Evolutionary conservation across 495 filamentous ascomycete species (phyloP).

Genomic region (Aspergillus ostianus): DNA sequence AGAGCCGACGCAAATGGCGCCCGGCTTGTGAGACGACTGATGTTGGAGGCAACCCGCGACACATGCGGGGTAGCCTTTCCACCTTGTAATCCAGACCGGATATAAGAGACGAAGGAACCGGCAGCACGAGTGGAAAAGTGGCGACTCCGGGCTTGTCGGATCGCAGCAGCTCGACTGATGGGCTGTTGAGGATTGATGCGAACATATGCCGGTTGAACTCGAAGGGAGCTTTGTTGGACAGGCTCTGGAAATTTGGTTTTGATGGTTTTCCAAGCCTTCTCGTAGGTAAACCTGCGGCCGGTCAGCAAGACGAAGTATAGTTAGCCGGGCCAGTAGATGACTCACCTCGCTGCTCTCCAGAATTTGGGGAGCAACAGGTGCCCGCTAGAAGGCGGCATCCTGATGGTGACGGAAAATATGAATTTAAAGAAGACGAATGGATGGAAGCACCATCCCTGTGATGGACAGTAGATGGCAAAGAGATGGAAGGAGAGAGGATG

Average conservation of each 20-base stretch:
- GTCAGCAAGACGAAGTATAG: constrained; percentile 15
- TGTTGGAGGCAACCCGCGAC: constrained; percentile 62
- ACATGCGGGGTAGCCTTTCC: constrained; percentile 64
- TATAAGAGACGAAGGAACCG: constrained; percentile 56
- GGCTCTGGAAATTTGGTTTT: constrained; percentile 59
- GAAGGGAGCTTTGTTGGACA: constrained; percentile 39
- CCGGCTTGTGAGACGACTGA: constrained; percentile 65
- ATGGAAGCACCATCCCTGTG: constrained; percentile 16
- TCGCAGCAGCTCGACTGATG: constrained; percentile 65
- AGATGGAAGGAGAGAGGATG: constrained; percentile 20
- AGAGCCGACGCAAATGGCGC: constrained; percentile 89
- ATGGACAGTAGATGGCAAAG: constrained; percentile 22
- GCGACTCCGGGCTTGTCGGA: constrained; percentile 69
- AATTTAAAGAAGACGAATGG: constrained; percentile 6
- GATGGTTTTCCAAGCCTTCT: constrained; percentile 60
- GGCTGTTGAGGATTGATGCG: constrained; percentile 62
- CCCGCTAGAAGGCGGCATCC: constrained; percentile 66
- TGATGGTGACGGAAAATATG: constrained; percentile 26
- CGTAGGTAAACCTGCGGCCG: constrained; percentile 59
- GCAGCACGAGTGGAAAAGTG: constrained; percentile 72
- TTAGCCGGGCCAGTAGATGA: constrained; percentile 9
- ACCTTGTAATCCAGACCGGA: constrained; percentile 49
- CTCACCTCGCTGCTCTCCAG: constrained; percentile 63
- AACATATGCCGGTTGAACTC: constrained; percentile 52
- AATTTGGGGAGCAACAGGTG: constrained; percentile 70